Conservation (phyloP, 306 rosid species). For the Vigna mungo region DNA sequence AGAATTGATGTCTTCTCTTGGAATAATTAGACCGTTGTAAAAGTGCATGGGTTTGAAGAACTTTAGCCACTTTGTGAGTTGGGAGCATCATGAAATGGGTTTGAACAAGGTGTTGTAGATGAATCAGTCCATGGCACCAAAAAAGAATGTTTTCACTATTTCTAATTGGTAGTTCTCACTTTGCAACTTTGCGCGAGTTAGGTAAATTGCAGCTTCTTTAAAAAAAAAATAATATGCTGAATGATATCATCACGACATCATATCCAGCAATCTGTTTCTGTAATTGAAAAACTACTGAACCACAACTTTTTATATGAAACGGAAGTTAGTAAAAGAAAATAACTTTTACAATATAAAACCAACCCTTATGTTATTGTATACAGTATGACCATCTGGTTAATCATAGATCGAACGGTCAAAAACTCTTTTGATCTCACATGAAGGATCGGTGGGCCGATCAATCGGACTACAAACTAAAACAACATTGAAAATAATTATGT, state of each 20-base stretch:
- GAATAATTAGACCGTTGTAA: constrained; percentile 27
- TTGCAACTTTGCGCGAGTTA: background rate
- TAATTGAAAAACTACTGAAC: background rate
- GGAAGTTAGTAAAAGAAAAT: too few species aligned
- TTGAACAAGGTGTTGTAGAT: constrained; percentile 13
- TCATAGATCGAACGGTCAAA: too few species aligned
- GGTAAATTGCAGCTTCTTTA: background rate
- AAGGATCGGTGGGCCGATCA: too few species aligned
- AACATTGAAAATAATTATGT: too few species aligned
- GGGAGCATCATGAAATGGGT: constrained; percentile 20
- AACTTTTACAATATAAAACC: too few species aligned
- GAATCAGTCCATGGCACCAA: constrained; percentile 32
- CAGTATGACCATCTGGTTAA: too few species aligned
- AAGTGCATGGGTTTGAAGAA: constrained; percentile 22
- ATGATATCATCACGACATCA: constrained; percentile 11
- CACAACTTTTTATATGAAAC: too few species aligned
- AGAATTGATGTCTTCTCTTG: constrained; percentile 6
- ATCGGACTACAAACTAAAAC: too few species aligned
- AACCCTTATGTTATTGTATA: too few species aligned
- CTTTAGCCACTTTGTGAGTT: background rate
- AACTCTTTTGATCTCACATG: too few species aligned
- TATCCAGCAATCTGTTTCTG: background rate
- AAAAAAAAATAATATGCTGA: background rate
- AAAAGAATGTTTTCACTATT: constrained; percentile 22
- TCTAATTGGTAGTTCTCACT: constrained; percentile 8